Base-by-base conservation (phyloP, 306 rosid species). In the Sicyos edulis region DNA sequence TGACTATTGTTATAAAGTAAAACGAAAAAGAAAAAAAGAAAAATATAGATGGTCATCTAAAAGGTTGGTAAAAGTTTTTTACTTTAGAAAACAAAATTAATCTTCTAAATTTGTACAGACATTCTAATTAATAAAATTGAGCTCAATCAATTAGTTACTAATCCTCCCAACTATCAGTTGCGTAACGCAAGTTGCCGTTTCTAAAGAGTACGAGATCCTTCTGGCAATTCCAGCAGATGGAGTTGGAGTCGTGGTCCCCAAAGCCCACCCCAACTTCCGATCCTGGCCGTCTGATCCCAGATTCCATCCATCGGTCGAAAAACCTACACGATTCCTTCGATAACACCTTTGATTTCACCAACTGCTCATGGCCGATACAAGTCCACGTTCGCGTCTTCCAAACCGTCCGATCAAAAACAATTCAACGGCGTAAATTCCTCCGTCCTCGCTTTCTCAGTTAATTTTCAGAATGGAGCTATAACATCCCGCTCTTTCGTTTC, bases 401-500 rank as follows among this genome's bases (percentile, higher is more conserved):
- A 44, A 26, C 76, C 55, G 76, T 73, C 24, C 7, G 76, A 73
- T 73, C 22, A 40, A 57, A 57, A 21, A 16, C 3, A 49, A 21
- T 37, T 24, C 10, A 73, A 73, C 66, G 76, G 67, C 64, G 24
- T 44, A 40, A 73, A 57, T 40, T 4, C 10, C 26, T 45, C 55
- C 24, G 53, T 8, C 21, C 56, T 24, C 12, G 22, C 52, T 45
- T 16, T 61, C 77, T 62, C 50, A 29, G 77, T 49, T 52, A 61
- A 45, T 52, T 59, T 68, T 13, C 58, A 10, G 58, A 15, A 3
- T 15, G 9, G 10, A 19, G 57, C 61, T 45, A 34, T 32, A 12
- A 34, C 13, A 50, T 50, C 72, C 61, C 71, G 72, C 78, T 26
- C 71, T 50, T 51, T 74, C 72, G 49, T 59, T 15, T 7, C 21